phyloP scores from a whole-genome alignment of 192 early-diverging fungal species.

The Coemansia sp. region DNA sequence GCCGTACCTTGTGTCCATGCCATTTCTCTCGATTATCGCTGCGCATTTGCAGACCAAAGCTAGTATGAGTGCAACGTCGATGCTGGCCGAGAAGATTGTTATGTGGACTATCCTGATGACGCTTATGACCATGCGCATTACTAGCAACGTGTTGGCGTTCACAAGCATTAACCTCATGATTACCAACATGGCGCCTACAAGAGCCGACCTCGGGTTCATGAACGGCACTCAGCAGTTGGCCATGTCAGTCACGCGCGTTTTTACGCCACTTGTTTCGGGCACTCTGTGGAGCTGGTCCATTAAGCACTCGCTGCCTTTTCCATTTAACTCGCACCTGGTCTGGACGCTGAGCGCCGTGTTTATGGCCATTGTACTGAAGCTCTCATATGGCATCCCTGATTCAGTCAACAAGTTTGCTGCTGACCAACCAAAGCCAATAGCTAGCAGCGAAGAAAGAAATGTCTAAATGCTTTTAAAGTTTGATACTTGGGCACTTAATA shows the following conservation, averaged over 20 bases:
- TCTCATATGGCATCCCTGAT: slow-evolving; percentile 14
- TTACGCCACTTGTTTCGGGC: slow-evolving; percentile 24
- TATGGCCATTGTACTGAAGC: background rate
- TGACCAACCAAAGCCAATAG: background rate
- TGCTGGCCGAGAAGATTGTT: background rate
- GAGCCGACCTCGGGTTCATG: slow-evolving; percentile 31
- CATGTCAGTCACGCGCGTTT: slow-evolving; percentile 9
- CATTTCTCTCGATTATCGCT: slow-evolving; percentile 22
- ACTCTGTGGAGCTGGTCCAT: slow-evolving; percentile 30
- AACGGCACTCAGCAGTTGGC: slow-evolving; percentile 38
- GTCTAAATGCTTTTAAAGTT: too few species aligned
- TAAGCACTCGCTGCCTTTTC: slow-evolving; percentile 33
- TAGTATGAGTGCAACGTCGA: background rate
- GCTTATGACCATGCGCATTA: slow-evolving; percentile 10
- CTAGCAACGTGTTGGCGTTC: slow-evolving; percentile 13
- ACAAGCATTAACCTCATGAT: slow-evolving; percentile 35
- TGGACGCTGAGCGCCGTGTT: slow-evolving; percentile 31
- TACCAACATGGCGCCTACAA: slow-evolving; percentile 30
- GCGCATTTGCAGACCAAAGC: background rate
- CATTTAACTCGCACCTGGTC: slow-evolving; percentile 38
- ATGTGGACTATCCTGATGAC: slow-evolving; percentile 19
- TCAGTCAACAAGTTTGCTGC: slow-evolving; percentile 39
- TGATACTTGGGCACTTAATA: too few species aligned
- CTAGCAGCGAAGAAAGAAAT: background rate
- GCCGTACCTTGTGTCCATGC: slow-evolving; percentile 2